A percentile compares a stretch with the other conserved stretches of the same genome.
Evolutionary conservation across 2,329 filamentous ascomycete species (phyloP).

Genomic region (Alternaria infectoria): DNA sequence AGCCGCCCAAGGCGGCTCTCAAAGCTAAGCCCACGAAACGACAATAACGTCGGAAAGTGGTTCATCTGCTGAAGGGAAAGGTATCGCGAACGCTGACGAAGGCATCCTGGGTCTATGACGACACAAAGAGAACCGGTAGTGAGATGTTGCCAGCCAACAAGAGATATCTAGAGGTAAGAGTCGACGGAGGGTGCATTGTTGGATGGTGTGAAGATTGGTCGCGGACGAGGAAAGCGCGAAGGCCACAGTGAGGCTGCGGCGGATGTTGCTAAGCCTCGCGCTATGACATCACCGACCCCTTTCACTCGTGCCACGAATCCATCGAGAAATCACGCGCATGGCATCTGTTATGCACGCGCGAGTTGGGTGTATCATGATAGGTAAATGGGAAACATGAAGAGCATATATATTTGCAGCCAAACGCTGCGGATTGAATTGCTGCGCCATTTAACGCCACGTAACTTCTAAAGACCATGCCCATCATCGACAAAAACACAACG

Average conservation of each 20-base stretch:
- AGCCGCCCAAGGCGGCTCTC: not conserved
- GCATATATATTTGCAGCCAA: not conserved
- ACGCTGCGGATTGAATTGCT: not conserved
- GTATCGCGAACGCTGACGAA: not conserved
- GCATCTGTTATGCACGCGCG: not conserved
- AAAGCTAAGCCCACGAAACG: not conserved
- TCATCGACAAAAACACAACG: not conserved
- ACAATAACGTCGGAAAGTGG: not conserved
- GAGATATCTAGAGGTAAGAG: not conserved
- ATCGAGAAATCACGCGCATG: not conserved
- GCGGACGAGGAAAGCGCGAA: not conserved
- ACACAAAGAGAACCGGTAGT: not conserved
- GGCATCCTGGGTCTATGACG: not conserved
- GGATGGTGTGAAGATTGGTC: not conserved
- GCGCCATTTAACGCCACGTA: not conserved
- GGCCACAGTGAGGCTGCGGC: not conserved
- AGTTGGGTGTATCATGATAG: not conserved
- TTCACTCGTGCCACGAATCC: not conserved
- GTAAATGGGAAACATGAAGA: not conserved
- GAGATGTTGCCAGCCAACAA: not conserved
- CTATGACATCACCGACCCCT: not conserved
- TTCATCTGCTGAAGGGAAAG: not conserved
- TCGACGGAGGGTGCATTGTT: not conserved
- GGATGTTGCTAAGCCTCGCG: not conserved
- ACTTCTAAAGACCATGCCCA: not conserved